Evolutionary conservation across 2,329 filamentous ascomycete species (phyloP).

Genomic region (Ophiostoma ulmi): DNA sequence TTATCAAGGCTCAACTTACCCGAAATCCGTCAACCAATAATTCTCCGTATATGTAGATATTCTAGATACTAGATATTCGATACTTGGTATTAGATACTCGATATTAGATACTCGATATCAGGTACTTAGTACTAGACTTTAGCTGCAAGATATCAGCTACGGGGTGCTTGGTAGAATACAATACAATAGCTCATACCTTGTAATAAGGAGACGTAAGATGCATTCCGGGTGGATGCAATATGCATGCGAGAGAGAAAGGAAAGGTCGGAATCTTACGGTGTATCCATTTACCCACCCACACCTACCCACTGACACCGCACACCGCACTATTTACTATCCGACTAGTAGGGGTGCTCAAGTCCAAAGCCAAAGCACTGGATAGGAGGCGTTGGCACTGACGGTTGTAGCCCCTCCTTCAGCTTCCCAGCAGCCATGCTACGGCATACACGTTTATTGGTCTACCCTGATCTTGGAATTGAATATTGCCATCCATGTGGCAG

Average conservation of each 20-base stretch:
- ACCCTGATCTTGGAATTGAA: neutral
- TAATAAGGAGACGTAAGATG: slow-evolving; percentile 1
- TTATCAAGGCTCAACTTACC: neutral
- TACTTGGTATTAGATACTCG: too few relatives aligned
- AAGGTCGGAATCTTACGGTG: neutral
- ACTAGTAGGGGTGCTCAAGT: neutral
- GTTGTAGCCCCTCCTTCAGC: neutral
- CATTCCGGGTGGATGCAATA: slow-evolving; percentile 11
- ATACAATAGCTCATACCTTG: neutral
- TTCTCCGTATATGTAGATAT: slow-evolving; percentile 13
- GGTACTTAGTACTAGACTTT: too few relatives aligned
- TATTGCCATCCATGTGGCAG: slow-evolving; percentile 1
- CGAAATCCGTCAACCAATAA: neutral
- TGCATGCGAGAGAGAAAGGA: slow-evolving; percentile 13
- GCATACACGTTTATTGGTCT: neutral
- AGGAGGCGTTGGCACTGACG: slow-evolving; percentile 5
- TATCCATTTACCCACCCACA: neutral
- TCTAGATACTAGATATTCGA: neutral
- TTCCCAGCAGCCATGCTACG: neutral
- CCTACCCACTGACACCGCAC: neutral
- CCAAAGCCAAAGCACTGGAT: slow-evolving; percentile 8
- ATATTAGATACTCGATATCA: too few relatives aligned
- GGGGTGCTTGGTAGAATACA: neutral
- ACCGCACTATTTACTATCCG: neutral
- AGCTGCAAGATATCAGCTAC: neutral